phyloP scores from a whole-genome alignment of 257 asterid species.

The Gentiana dahurica region DNA sequence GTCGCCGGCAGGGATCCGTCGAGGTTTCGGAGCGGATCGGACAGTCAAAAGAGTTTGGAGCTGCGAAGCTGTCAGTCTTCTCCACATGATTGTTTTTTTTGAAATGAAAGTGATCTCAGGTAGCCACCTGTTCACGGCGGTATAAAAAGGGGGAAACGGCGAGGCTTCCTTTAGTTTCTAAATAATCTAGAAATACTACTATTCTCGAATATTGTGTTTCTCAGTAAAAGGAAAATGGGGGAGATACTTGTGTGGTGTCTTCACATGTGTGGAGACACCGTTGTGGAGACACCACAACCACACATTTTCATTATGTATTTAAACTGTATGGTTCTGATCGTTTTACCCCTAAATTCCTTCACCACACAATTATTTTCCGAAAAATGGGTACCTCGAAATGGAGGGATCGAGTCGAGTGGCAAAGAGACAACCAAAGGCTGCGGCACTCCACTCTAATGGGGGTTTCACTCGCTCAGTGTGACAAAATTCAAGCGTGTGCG shows the following conservation, averaged over 20 bases:
- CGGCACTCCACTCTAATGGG: constrained; percentile 2
- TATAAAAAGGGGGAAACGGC: no score
- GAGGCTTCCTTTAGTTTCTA: no score
- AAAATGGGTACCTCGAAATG: not conserved
- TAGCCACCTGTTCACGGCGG: constrained; percentile 18
- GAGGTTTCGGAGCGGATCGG: constrained; percentile 43
- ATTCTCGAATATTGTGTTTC: no score
- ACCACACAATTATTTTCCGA: no score
- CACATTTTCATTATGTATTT: no score
- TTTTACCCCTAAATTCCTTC: no score
- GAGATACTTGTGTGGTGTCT: no score
- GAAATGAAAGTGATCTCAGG: constrained; percentile 37
- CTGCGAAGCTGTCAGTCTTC: constrained; percentile 47
- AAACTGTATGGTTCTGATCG: no score
- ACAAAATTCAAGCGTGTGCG: constrained; percentile 6
- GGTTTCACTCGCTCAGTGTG: constrained; percentile 24
- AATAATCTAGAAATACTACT: no score
- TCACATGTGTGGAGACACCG: no score
- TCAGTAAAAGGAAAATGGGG: no score
- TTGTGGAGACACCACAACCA: no score
- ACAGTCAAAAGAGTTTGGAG: constrained; percentile 32
- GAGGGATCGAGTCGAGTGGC: constrained; percentile 1
- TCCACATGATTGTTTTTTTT: constrained; percentile 50
- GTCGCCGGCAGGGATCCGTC: constrained; percentile 24
- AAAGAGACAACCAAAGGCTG: constrained; percentile 6